Evolutionary conservation across 1,284 basidiomycete species (phyloP).

Genomic region (Quambalaria eucalypti): DNA sequence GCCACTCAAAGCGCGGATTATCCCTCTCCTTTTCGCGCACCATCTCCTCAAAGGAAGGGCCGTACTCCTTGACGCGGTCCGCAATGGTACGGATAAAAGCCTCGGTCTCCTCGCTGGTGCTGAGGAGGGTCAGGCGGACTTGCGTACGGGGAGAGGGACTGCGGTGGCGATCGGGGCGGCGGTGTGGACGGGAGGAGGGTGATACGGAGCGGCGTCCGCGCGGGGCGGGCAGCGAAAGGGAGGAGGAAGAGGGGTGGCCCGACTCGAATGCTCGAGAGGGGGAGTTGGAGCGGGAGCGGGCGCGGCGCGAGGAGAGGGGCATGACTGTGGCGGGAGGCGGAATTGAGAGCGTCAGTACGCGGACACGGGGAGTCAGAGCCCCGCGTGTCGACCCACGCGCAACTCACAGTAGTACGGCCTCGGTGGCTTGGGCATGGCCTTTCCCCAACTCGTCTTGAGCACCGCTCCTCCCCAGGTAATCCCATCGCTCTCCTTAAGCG

Average conservation of each 20-base stretch:
- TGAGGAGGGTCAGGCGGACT: background rate
- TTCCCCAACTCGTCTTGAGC: conserved; percentile 86
- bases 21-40: conserved; percentile 66
- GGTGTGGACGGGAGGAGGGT: background rate
- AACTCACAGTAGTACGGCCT: background rate
- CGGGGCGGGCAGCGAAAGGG: no score
- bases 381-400: background rate
- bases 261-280: no score
- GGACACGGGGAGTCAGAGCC: background rate
- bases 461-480: conserved; percentile 80
- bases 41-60: conserved; percentile 63
- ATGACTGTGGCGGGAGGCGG: no score
- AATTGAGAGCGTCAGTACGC: background rate
- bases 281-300: no score
- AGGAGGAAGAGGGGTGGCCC: no score
- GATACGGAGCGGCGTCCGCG: background rate
- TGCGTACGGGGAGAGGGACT: conserved; percentile 1
- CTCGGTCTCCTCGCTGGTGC: conserved; percentile 47
- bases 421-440: conserved; percentile 73
- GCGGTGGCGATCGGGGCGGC: background rate
- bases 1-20: conserved; percentile 74
- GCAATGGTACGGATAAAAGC: conserved; percentile 76
- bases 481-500: conserved; percentile 76
- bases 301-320: no score
- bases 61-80: conserved; percentile 71